Conservation (phyloP, 1,139 yeast genomes). For the Pichia sp. region DNA sequence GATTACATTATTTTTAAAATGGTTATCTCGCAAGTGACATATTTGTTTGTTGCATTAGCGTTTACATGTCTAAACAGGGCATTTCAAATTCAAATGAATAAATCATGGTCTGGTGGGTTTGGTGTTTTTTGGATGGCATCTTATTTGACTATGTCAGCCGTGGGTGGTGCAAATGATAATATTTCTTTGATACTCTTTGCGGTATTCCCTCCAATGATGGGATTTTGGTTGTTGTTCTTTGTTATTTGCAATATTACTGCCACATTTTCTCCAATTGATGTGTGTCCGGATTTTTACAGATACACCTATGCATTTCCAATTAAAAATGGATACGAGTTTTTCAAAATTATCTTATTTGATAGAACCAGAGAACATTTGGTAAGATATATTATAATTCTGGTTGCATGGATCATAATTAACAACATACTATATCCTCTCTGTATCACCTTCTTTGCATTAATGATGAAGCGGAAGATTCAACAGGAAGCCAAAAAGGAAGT, state of each 20-base stretch:
- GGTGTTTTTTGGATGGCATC: constrained; percentile 40
- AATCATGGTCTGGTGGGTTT: constrained; percentile 41
- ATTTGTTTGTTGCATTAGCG: constrained; percentile 34
- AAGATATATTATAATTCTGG: constrained; percentile 37
- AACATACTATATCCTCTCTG: constrained; percentile 35
- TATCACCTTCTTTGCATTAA: constrained; percentile 27
- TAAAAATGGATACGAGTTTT: constrained; percentile 36
- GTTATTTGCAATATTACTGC: constrained; percentile 41
- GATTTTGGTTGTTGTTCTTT: constrained; percentile 38
- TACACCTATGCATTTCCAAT: constrained; percentile 50
- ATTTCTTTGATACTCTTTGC: constrained; percentile 33
- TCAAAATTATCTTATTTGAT: constrained; percentile 38
- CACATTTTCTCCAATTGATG: constrained; percentile 37
- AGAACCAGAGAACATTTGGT: constrained; percentile 40
- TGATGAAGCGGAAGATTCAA: constrained; percentile 16
- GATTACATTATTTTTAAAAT: constrained; percentile 36
- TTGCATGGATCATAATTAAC: constrained; percentile 39
- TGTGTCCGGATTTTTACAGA: constrained; percentile 38
- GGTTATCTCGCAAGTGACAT: constrained; percentile 34
- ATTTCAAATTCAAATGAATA: constrained; percentile 30
- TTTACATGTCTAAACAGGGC: constrained; percentile 37
- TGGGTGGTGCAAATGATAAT: constrained; percentile 44
- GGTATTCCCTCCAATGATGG: constrained; percentile 35
- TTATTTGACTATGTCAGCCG: constrained; percentile 38
- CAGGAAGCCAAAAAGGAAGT: constrained; percentile 5